phyloP scores from a whole-genome alignment of 805 yeast genomes.

The Candida xiaguanensis region DNA sequence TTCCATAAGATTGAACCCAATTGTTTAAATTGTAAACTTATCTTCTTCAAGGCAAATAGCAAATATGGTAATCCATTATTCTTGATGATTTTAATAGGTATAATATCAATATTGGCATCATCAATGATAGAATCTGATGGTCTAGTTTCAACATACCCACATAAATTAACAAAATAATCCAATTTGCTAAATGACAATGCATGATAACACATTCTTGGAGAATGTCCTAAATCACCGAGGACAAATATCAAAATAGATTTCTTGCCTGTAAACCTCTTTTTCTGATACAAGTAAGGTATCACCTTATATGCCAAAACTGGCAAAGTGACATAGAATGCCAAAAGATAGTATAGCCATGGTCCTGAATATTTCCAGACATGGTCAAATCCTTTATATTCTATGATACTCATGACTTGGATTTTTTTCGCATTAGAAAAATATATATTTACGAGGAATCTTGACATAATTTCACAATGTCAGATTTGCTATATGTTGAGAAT shows the following conservation, averaged over 20 bases:
- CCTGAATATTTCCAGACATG: slow-evolving; percentile 20
- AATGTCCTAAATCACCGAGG: slow-evolving; percentile 89
- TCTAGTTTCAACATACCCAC: slow-evolving; percentile 71
- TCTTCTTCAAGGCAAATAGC: slow-evolving; percentile 57
- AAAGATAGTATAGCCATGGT: slow-evolving; percentile 43
- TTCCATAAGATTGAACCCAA: slow-evolving; percentile 47
- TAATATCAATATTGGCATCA: slow-evolving; percentile 50
- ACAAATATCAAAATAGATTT: slow-evolving; percentile 74
- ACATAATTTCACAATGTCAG: no score
- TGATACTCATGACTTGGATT: slow-evolving; percentile 3
- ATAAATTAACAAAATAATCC: slow-evolving; percentile 74
- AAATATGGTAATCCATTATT: slow-evolving; percentile 50
- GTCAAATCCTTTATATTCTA: slow-evolving; percentile 13
- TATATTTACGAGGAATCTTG: no score
- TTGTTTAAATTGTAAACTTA: slow-evolving; percentile 48
- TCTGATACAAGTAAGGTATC: slow-evolving; percentile 25
- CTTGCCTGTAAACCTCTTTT: slow-evolving; percentile 20
- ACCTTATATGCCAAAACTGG: slow-evolving; percentile 42
- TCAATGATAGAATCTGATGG: slow-evolving; percentile 51
- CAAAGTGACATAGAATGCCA: slow-evolving; percentile 42
- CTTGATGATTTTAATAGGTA: slow-evolving; percentile 38
- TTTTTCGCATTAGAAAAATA: no score
- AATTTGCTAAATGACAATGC: slow-evolving; percentile 68
- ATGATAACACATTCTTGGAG: slow-evolving; percentile 93
- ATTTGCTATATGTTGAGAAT: no score